phyloP scores from a whole-genome alignment of 805 yeast genomes.

The Saturnispora dispora region DNA sequence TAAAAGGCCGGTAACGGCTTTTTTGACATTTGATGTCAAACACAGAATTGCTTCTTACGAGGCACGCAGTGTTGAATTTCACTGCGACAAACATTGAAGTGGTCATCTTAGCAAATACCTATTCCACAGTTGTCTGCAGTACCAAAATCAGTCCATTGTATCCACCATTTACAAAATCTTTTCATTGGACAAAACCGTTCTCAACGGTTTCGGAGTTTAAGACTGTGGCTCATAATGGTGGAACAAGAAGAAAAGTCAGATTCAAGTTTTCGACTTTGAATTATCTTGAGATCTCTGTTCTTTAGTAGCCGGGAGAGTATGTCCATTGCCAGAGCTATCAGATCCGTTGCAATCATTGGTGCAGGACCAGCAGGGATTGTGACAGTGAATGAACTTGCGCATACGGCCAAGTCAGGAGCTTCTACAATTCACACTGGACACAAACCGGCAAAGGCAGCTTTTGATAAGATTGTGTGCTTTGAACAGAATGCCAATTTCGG shows the following conservation, averaged over 20 bases:
- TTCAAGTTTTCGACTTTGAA: not conserved
- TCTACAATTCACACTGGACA: conserved; percentile 12
- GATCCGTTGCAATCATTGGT: conserved; percentile 30
- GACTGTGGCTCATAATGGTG: conserved; percentile 1
- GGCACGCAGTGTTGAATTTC: no score
- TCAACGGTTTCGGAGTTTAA: not conserved
- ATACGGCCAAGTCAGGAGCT: conserved; percentile 24
- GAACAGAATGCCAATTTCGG: conserved; percentile 33
- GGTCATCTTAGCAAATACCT: not conserved
- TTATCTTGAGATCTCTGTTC: not conserved
- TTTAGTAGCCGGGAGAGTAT: not conserved
- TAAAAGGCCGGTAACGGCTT: no score
- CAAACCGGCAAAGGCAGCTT: conserved; percentile 19
- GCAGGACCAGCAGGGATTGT: conserved; percentile 36
- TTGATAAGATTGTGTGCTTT: conserved; percentile 30
- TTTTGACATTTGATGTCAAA: no score
- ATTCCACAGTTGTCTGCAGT: not conserved
- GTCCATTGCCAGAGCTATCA: conserved; percentile 7
- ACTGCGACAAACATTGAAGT: no score
- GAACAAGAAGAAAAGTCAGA: not conserved
- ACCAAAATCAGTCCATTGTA: not conserved
- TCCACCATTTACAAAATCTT: not conserved
- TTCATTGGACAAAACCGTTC: not conserved
- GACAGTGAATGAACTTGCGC: conserved; percentile 26
- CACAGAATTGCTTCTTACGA: no score